A percentile compares a stretch with the other conserved stretches of the same genome.
Evolutionary conservation across 441 rosid species (phyloP).

Genomic region (Viola pubescens): DNA sequence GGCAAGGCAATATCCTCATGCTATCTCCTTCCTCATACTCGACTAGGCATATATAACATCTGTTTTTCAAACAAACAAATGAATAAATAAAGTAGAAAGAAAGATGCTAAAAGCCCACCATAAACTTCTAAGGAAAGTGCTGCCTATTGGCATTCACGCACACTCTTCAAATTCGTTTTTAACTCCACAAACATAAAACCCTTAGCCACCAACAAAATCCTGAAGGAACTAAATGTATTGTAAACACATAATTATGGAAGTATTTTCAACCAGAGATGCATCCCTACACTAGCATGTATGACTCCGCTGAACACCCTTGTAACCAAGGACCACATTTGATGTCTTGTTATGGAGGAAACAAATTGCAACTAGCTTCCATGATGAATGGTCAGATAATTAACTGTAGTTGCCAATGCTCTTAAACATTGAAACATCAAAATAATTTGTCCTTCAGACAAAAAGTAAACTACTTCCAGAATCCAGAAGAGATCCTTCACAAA

Average conservation of each 20-base stretch:
- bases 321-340: no score
- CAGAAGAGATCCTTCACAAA: background rate
- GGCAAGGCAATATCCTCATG: constrained; percentile 80
- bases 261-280: no score
- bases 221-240: background rate
- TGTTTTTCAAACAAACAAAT: constrained; percentile 19
- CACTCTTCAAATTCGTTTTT: background rate
- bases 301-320: no score
- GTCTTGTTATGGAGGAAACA: no score
- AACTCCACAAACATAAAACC: background rate
- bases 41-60: constrained; percentile 95
- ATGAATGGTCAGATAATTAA: no score
- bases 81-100: background rate
- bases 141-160: background rate
- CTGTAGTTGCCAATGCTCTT: no score
- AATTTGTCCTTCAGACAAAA: no score
- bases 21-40: constrained; percentile 93
- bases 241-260: no score
- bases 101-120: no score
- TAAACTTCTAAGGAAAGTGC: background rate
- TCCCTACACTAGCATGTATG: no score
- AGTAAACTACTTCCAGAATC: background rate
- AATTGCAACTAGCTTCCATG: no score
- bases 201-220: background rate
- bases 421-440: background rate